Evolutionary conservation across 1,139 yeast species (phyloP).

Genomic region (Diutina neorugosa): DNA sequence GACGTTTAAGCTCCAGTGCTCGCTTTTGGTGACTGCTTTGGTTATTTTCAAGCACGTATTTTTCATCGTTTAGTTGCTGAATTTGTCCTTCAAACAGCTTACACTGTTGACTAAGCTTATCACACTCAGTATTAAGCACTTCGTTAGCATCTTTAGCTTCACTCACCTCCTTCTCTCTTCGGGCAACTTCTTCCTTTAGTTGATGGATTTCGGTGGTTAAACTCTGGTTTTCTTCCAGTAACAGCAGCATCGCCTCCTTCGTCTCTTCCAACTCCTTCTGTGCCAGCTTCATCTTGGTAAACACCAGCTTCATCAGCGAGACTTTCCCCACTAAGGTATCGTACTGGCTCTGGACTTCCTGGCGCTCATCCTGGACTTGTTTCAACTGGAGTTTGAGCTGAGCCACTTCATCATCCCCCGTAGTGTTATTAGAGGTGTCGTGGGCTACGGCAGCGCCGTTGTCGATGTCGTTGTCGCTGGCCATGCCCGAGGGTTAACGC

Average conservation of each 20-base stretch:
- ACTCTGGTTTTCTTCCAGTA: conserved; percentile 20
- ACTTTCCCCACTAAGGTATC: conserved; percentile 63
- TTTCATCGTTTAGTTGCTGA: conserved; percentile 32
- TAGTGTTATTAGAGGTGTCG: not conserved
- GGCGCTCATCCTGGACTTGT: conserved; percentile 36
- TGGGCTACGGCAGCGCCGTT: not conserved
- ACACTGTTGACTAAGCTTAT: conserved; percentile 42
- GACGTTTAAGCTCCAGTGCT: conserved; percentile 34
- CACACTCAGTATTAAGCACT: conserved; percentile 56
- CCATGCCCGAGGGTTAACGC: not conserved
- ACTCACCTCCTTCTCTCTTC: not conserved
- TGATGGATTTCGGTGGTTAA: conserved; percentile 7
- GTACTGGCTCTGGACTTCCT: conserved; percentile 58
- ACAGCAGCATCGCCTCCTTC: conserved; percentile 24
- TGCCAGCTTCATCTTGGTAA: conserved; percentile 64
- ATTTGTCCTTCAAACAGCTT: conserved; percentile 33
- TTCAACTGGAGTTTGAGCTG: conserved; percentile 6
- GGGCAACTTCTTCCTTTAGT: not conserved
- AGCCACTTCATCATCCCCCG: not conserved
- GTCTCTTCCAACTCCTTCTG: conserved; percentile 57
- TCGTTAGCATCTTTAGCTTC: conserved; percentile 30
- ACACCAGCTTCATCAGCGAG: conserved; percentile 68
- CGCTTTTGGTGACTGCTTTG: conserved; percentile 21
- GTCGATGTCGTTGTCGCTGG: not conserved
- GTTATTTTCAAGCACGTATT: conserved; percentile 30